These are phyloP conservation scores for Heterobasidion parviporum DNA, from an alignment of 1,284 basidiomycete genomes.

Conservation along the genomic window DNA sequence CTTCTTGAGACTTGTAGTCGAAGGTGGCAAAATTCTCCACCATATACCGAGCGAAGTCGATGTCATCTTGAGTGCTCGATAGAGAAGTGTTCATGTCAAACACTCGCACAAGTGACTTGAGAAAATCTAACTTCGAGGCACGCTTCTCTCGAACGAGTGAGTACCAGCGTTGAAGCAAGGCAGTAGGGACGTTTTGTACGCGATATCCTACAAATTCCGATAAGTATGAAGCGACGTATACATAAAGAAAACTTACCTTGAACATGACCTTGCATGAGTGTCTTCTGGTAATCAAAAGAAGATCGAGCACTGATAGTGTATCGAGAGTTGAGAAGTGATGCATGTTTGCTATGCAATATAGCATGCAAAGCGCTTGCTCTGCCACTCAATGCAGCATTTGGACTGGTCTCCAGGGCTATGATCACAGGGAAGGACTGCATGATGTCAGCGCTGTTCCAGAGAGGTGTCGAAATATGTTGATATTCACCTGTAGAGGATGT, in stretches of 20 bases:
- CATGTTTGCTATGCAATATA: constrained; percentile 83
- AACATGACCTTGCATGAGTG: constrained; percentile 35
- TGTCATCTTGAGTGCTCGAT: constrained; percentile 60
- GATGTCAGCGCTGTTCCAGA: constrained; percentile 2
- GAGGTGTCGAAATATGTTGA: background rate
- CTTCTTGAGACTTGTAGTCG: constrained; percentile 93
- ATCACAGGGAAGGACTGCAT: constrained; percentile 84
- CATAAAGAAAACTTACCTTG: constrained; percentile 30
- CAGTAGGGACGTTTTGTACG: constrained; percentile 46
- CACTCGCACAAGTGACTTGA: constrained; percentile 74
- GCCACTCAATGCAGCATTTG: constrained; percentile 50
- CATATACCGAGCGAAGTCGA: constrained; percentile 84
- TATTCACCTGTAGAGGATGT: constrained; percentile 78
- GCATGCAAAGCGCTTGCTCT: constrained; percentile 79
- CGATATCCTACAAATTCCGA: constrained; percentile 46
- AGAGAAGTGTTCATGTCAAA: constrained; percentile 57
- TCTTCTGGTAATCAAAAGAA: constrained; percentile 80
- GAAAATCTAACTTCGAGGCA: constrained; percentile 75
- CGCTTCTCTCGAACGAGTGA: constrained; percentile 85
- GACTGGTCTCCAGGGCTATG: constrained; percentile 86
- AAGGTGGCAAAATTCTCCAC: constrained; percentile 89
- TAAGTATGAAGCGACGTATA: background rate
- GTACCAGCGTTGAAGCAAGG: constrained; percentile 87
- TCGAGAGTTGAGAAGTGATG: constrained; percentile 81
- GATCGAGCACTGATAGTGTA: constrained; percentile 73